Evolutionary conservation across 1,284 basidiomycete genomes (phyloP), one percentile per base, ranked within the genome.

Genomic region (Leccinum pachyderme): DNA sequence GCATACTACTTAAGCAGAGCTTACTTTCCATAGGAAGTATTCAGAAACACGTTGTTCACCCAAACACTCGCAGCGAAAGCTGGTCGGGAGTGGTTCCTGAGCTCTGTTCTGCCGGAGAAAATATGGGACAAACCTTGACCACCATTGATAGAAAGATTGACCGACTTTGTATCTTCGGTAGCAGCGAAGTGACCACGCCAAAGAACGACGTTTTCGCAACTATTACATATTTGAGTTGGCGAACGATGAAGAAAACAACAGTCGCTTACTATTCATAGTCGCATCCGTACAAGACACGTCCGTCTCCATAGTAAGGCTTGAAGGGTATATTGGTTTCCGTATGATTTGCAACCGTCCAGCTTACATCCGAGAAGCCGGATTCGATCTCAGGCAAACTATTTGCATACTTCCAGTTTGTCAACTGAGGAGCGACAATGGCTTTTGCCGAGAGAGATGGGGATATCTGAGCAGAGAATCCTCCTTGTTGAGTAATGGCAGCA

Each of bases 161-260:
- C 80, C 25, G 78, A 85, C 55, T 77, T 82, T 62, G 83, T 82
- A 2, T 67, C 64, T 7, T 82, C 82, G 1, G 79, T 83, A 1
- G 79, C 81, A 13, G 72, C 76, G 69, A 93, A 93, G 67, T 89
- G 85, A 1, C 91, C 91, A 47, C 89, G 79, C 89, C 89, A 93
- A 9, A 93, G 72, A 25, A 91, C 84, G 9, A 79, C 75, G 60
- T 89, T 89, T 69, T 91, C 89, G 59, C 89, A 90, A 70, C 89
- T 89, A 37, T 53, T n/a, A n/a, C 49, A 39, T 28, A 5, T 2
- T 47, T 57, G 29, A 53, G 53, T 35, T 2, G 25, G 25, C 15
- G 46, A 15, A 12, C 5, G 9, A 44, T 7, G 24, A 31, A 12
- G 54, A 12, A 44, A 27, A 58, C 22, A 47, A 44, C 11, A 7